phyloP scores from a whole-genome alignment of 2,329 filamentous ascomycete genomes.

The Allantophomopsis lycopodina region DNA sequence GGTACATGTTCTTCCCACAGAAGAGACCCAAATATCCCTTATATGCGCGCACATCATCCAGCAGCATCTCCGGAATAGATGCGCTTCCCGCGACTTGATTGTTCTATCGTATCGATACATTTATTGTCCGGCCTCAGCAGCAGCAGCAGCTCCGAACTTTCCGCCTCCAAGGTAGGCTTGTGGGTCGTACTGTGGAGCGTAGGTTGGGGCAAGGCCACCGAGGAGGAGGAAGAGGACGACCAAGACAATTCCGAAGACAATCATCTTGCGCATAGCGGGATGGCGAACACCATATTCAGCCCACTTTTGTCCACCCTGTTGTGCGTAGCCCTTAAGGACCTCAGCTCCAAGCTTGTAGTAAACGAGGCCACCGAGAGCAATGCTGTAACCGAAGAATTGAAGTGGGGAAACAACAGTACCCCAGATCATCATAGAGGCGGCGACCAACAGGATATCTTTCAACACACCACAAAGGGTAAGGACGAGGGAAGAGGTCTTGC shows the following conservation, averaged over 20 bases:
- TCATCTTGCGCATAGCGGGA: conserved; percentile 65
- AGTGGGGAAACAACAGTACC: conserved; percentile 59
- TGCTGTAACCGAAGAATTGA: conserved; percentile 74
- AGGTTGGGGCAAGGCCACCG: conserved; percentile 48
- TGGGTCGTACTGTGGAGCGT: conserved; percentile 39
- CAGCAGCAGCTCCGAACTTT: not conserved
- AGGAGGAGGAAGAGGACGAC: conserved; percentile 58
- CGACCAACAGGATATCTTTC: conserved; percentile 76
- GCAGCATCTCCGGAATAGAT: no score
- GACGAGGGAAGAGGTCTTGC: conserved; percentile 75
- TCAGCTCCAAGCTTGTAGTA: conserved; percentile 82
- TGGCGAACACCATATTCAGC: conserved; percentile 70
- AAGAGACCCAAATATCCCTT: no score
- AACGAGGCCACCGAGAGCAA: conserved; percentile 64
- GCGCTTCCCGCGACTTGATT: no score
- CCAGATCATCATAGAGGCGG: conserved; percentile 72
- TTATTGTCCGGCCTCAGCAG: no score
- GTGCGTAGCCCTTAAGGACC: conserved; percentile 67
- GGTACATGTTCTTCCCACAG: no score
- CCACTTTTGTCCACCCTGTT: conserved; percentile 64
- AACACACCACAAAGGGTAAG: conserved; percentile 79
- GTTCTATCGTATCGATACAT: no score
- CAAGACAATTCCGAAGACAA: conserved; percentile 51
- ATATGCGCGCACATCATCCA: no score
- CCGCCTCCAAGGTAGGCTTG: conserved; percentile 7